phyloP scores from a whole-genome alignment of 352 stramenopile species.

The Globisporangium echinulatum region DNA sequence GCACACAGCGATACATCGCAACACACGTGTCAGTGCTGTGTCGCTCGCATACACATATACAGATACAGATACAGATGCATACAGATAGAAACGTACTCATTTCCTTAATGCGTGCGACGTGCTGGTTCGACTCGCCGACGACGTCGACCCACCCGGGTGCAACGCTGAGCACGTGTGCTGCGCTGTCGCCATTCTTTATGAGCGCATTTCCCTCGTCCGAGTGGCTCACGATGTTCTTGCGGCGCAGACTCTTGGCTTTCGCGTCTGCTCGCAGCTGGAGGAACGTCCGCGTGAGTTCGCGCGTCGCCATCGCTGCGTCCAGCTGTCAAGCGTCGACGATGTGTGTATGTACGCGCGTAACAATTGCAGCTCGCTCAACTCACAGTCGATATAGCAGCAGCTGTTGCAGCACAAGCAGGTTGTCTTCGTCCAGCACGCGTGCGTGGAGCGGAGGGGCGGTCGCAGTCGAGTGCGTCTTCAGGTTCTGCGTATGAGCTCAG shows the following conservation, averaged over 20 bases:
- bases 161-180: constrained; percentile 24
- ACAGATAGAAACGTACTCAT: constrained; percentile 48
- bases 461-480: too few relatives aligned
- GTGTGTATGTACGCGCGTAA: neutral
- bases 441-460: too few relatives aligned
- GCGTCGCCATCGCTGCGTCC: constrained; percentile 50
- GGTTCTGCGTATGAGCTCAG: too few relatives aligned
- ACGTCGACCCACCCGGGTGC: constrained; percentile 74
- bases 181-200: constrained; percentile 45
- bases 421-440: neutral
- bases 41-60: neutral
- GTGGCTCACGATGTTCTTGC: constrained; percentile 79
- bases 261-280: constrained; percentile 63
- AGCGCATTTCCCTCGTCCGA: constrained; percentile 59
- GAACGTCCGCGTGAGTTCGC: constrained; percentile 71
- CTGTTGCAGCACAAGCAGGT: neutral
- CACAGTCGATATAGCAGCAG: neutral
- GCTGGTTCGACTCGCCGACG: constrained; percentile 72
- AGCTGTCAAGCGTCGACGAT: neutral
- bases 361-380: neutral
- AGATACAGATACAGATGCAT: too few relatives aligned
- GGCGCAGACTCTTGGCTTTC: constrained; percentile 78
- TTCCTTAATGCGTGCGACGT: constrained; percentile 73
- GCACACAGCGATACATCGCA: neutral
- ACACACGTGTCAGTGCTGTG: neutral